These are phyloP conservation scores for Gentiana macrophylla DNA, from an alignment of 257 asterid species.

Conservation along the genomic window DNA sequence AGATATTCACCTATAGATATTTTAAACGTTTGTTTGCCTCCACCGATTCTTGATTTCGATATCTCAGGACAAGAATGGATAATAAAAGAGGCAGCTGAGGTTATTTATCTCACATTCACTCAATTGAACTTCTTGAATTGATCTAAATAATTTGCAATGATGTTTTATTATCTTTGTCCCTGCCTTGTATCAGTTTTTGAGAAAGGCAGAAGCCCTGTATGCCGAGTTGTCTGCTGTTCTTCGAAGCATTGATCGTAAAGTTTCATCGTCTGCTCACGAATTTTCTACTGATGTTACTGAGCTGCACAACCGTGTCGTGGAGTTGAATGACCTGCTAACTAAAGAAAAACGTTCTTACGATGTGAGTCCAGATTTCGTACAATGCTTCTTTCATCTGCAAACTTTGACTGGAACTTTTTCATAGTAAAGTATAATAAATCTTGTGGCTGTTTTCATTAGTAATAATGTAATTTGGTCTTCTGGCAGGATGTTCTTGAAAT, in stretches of 20 bases:
- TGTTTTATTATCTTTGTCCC: neutral
- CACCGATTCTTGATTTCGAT: constrained; percentile 63
- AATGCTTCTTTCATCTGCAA: neutral
- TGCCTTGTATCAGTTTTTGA: constrained; percentile 43
- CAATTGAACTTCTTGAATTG: neutral
- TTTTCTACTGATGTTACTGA: constrained; percentile 34
- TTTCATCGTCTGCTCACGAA: constrained; percentile 33
- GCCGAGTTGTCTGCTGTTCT: constrained; percentile 58
- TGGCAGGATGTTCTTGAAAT: constrained; percentile 48
- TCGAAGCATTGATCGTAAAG: constrained; percentile 35
- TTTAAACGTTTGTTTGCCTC: constrained; percentile 74
- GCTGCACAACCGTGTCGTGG: constrained; percentile 41
- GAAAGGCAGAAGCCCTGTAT: constrained; percentile 55
- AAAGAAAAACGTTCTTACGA: constrained; percentile 39
- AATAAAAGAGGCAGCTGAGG: constrained; percentile 69
- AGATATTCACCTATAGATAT: constrained; percentile 78
- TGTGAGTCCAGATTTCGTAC: constrained; percentile 31
- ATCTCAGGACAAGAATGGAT: constrained; percentile 57
- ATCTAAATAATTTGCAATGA: neutral
- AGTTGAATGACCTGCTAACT: constrained; percentile 43
- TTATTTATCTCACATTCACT: constrained; percentile 5
- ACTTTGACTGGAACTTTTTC: neutral
- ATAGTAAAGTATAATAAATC: neutral
- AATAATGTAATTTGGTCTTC: constrained; percentile 4
- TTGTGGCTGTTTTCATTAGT: neutral